Base-by-base conservation (phyloP, 352 stramenopile genomes). In the Phytophthora multivora region DNA sequence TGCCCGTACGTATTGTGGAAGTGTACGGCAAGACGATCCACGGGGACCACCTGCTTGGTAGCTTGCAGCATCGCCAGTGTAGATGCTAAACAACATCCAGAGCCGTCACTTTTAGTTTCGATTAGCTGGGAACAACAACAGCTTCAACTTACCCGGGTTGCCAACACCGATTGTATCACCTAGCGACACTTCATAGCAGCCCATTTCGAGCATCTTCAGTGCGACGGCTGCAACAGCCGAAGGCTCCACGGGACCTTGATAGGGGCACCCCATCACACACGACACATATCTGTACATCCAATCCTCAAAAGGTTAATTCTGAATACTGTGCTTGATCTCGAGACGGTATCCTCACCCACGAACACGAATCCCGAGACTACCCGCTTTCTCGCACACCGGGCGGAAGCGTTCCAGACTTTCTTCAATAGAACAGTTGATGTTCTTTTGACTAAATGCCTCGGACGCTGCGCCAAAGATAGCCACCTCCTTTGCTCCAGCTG, bases 1-100 rank as follows among this genome's bases (percentile, higher is more conserved):
- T 98, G 94, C 31, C 96, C 97, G 66, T 98, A 99, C 5, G 97
- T 99, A 70, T 99, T 91, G 77, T 99, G 97, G 69, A 98, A 99
- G 69, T 99, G 97, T 48, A 98, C 95, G 1, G 97, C 96, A 12
- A 99, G 69, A 41, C 90, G 78, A 13, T 97, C 69, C 8, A 92
- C 72, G 1, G 93, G 89, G 26, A 98, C 76, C 15, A 91, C 77
- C 48, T 87, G 55, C 71, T 92, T 93, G 4, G 76, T 80, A 2
- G 75, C 88, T 40, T 79, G 75, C 21, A 97, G 68, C 84, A 97
- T 96, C 21, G 83, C 74, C 47, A 91, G 38, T 1, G 87, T 96
- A 25, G 87, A 96, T 16, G 79, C 87, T 95, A 16, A 4, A n/a
- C 28, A 68, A 47, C 33, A 30, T 52, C 36, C 6, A 42, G 42